A percentile compares a stretch with the other conserved stretches of the same genome.
phyloP scores from a whole-genome alignment of 73 alveolate species.

The Paramecium sexaurelia region DNA sequence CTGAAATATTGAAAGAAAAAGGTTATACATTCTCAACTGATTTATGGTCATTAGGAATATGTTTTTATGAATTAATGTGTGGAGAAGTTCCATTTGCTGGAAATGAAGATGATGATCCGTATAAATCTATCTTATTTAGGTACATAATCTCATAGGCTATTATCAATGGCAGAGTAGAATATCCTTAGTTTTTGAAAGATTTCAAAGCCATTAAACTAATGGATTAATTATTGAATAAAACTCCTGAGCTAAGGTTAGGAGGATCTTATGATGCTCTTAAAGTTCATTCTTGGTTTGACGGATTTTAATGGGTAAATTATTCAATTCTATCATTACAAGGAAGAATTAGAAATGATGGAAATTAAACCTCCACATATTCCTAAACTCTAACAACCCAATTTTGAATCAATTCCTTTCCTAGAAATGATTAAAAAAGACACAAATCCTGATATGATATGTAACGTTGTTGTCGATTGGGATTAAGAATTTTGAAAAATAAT shows the following conservation, averaged over 20 bases:
- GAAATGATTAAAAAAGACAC: constrained; percentile 53
- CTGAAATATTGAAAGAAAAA: constrained; percentile 73
- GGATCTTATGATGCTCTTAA: constrained; percentile 67
- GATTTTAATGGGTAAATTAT: constrained; percentile 59
- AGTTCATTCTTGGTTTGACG: constrained; percentile 70
- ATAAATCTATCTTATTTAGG: not conserved
- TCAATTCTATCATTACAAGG: not conserved
- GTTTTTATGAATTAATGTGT: constrained; percentile 81
- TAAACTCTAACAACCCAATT: not conserved
- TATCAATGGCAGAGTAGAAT: constrained; percentile 40
- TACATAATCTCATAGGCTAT: constrained; percentile 73
- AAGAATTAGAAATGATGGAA: constrained; percentile 50
- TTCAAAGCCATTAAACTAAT: constrained; percentile 60
- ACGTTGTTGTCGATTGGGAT: constrained; percentile 57
- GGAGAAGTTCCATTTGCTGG: constrained; percentile 85
- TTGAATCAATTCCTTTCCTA: not conserved
- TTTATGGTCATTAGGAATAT: constrained; percentile 70
- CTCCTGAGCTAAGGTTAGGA: constrained; percentile 64
- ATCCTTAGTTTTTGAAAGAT: constrained; percentile 62
- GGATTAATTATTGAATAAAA: constrained; percentile 54
- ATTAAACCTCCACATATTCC: constrained; percentile 65
- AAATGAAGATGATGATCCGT: constrained; percentile 71
- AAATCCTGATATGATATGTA: constrained; percentile 40
- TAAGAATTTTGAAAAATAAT: constrained; percentile 57
- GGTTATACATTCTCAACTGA: constrained; percentile 71